Evolutionary conservation across 1,284 basidiomycete species (phyloP).

Genomic region (Athelia sp.): DNA sequence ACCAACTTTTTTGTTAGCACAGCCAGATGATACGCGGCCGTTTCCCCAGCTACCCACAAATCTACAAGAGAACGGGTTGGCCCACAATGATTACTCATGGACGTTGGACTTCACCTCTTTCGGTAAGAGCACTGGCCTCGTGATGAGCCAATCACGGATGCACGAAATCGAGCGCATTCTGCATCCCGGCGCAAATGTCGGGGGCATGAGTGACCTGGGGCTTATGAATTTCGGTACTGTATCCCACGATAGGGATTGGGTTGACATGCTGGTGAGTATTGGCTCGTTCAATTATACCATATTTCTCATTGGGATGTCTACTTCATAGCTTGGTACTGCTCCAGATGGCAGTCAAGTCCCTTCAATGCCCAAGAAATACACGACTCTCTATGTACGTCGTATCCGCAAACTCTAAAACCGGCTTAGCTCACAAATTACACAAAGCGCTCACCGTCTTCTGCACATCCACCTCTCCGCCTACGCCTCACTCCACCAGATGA

Average conservation of each 20-base stretch:
- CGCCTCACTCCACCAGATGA: conserved; percentile 62
- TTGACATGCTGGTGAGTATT: conserved; percentile 57
- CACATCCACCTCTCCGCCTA: conserved; percentile 65
- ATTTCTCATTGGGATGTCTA: not conserved
- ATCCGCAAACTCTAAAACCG: conserved; percentile 1
- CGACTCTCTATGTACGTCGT: conserved; percentile 38
- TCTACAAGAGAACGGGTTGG: conserved; percentile 18
- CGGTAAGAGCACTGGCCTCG: conserved; percentile 49
- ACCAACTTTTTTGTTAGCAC: not conserved
- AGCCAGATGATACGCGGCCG: conserved; percentile 28
- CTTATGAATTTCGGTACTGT: conserved; percentile 44
- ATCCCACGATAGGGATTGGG: conserved; percentile 49
- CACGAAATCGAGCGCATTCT: conserved; percentile 60
- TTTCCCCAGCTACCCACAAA: conserved; percentile 40
- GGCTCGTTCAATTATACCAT: conserved; percentile 9
- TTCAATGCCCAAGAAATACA: conserved; percentile 37
- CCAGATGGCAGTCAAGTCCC: too few relatives aligned
- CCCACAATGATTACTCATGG: conserved; percentile 44
- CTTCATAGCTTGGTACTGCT: conserved; percentile 38
- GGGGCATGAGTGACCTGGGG: conserved; percentile 33
- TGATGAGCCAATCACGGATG: conserved; percentile 68
- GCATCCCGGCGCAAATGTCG: conserved; percentile 48
- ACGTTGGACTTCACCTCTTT: conserved; percentile 66
- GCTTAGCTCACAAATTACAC: conserved; percentile 1
- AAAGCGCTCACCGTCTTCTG: conserved; percentile 55